Base-by-base conservation (phyloP, 1,284 basidiomycete species). In the Malassezia yamatoensis region DNA sequence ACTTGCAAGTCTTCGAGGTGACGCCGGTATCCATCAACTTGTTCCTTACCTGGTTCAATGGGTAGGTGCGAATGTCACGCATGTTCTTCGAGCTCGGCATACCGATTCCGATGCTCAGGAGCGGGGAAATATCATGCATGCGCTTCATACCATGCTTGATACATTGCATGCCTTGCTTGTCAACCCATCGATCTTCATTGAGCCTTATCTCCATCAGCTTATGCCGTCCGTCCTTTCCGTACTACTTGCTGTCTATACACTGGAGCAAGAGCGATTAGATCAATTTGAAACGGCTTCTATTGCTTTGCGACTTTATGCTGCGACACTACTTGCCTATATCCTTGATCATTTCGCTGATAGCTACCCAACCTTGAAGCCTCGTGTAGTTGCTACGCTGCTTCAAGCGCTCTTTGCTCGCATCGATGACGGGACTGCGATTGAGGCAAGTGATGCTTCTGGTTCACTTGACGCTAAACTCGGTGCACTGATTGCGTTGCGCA, bases 151-250 rank as follows among this genome's bases (percentile, higher is more conserved):
- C 3, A 66, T 74, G 57, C 59, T 72, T 34, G 58, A 59, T 55
- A 65, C 70, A 18, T 52, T 73, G 35, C 64, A 68, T 42, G 65
- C 66, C 8, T 56, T 72, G 41, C 59, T 72, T 29, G 54, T 62
- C 35, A 63, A 98, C 91, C 74, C 80, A 80, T 50, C 86, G 85
- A 2, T 98, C n/a, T 96, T 93, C 69, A 83, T 96, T 29, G 93
- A 98, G 76, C 93, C 91, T 43, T 96, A 94, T 72, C 80, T 98
- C 5, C 93, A 96, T 70, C 93, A 96, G 84, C 81, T 96, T 45
- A 82, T 98, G 11, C 91, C 91, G 0, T 86, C 90, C 0, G 82
- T 96, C 39, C 83, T 98, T 24, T 93, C 91, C 3, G 85, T 86
- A 59, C 82, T 96, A 47, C 80, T 96, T 7, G 88, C 93, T 55